A percentile compares a stretch with the other conserved stretches of the same genome.
phyloP scores from a whole-genome alignment of 495 filamentous ascomycete species.

The Cercophora newfieldiana region DNA sequence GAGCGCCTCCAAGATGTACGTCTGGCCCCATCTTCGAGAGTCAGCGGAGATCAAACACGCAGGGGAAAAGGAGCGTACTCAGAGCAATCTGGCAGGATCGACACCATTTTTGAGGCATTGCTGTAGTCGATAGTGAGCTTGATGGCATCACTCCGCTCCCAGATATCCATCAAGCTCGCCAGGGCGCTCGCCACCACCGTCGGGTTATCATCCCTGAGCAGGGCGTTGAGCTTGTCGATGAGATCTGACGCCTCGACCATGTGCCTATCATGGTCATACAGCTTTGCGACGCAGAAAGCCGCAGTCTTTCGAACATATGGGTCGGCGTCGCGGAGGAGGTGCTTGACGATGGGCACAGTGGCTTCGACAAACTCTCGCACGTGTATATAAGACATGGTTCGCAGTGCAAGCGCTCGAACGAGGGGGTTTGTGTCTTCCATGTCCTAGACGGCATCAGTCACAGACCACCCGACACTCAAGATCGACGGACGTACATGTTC shows the following conservation, averaged over 20 bases:
- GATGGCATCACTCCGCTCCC: constrained; percentile 95
- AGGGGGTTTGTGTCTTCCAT: constrained; percentile 93
- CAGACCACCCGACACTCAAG: background rate
- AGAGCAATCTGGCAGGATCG: constrained; percentile 93
- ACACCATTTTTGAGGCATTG: constrained; percentile 96
- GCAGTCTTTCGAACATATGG: constrained; percentile 98
- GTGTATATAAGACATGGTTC: constrained; percentile 97
- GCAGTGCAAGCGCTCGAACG: constrained; percentile 86
- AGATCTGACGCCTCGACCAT: constrained; percentile 88
- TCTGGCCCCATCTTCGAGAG: constrained; percentile 85
- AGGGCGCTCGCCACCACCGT: constrained; percentile 95
- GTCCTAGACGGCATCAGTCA: constrained; percentile 57
- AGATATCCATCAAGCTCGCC: constrained; percentile 94
- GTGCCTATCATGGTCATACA: constrained; percentile 92
- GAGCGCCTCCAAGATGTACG: constrained; percentile 95
- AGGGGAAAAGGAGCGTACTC: constrained; percentile 64
- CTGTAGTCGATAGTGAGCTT: constrained; percentile 97
- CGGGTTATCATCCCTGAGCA: constrained; percentile 93
- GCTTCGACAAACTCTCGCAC: constrained; percentile 95
- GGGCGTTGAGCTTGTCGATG: constrained; percentile 86
- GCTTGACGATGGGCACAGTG: constrained; percentile 79
- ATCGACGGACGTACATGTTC: constrained; percentile 61
- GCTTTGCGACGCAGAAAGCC: constrained; percentile 93
- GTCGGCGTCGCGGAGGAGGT: constrained; percentile 81
- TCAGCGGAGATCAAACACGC: background rate